Evolutionary conservation across 805 yeast species (phyloP).

Genomic region (Sporopachydermia lactativora): DNA sequence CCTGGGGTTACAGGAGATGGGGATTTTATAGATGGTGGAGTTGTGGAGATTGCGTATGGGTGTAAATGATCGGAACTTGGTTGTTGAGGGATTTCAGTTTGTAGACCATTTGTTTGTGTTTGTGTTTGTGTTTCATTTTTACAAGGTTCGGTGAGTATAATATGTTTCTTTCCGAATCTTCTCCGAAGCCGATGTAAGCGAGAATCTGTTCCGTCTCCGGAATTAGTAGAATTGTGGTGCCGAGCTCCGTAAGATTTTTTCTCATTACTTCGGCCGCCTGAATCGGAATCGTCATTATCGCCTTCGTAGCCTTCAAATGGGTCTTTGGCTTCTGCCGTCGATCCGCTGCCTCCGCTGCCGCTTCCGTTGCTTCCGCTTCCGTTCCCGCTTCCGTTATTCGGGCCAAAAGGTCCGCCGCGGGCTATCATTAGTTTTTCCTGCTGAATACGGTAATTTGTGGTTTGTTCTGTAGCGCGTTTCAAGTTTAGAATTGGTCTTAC

Average conservation of each 20-base stretch:
- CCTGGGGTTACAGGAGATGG: constrained; percentile 4
- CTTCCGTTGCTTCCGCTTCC: constrained; percentile 5
- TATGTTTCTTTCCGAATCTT: no score
- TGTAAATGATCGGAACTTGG: not conserved
- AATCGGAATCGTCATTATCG: constrained; percentile 1
- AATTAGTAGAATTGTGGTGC: not conserved
- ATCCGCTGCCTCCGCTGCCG: constrained; percentile 6
- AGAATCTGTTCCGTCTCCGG: no score
- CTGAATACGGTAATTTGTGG: constrained; percentile 21
- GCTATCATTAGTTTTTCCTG: constrained; percentile 15
- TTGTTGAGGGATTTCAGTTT: not conserved
- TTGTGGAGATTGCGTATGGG: not conserved
- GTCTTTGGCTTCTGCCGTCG: constrained; percentile 6
- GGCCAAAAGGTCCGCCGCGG: constrained; percentile 16
- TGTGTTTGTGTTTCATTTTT: not conserved
- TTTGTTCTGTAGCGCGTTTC: constrained; percentile 70
- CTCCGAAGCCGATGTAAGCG: no score
- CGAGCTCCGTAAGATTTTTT: not conserved
- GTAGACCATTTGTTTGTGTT: not conserved
- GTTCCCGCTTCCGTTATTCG: constrained; percentile 4
- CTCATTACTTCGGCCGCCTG: not conserved
- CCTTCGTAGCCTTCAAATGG: constrained; percentile 6
- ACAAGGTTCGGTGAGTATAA: not conserved
- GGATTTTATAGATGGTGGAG: not conserved
- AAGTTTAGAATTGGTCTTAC: constrained; percentile 70